These are phyloP conservation scores for Tylopilus sp. DNA, from an alignment of 1,284 basidiomycete genomes.

Conservation along the genomic window DNA sequence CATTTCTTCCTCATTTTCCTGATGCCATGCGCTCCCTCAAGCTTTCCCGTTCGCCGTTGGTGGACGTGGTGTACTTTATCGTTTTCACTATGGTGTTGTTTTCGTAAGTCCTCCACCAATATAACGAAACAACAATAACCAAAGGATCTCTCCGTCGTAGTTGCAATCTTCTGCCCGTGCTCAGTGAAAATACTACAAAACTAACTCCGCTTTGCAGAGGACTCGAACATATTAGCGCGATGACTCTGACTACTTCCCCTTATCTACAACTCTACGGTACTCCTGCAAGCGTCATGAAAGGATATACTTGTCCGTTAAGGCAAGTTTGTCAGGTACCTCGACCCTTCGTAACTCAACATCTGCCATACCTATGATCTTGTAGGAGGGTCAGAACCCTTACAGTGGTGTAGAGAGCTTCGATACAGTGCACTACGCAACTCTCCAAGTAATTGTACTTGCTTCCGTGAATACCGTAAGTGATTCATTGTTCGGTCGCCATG, in stretches of 20 bases:
- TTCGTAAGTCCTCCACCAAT: slow-evolving; percentile 63
- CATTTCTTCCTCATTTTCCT: too few relatives aligned
- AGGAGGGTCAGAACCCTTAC: slow-evolving; percentile 80
- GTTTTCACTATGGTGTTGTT: slow-evolving; percentile 92
- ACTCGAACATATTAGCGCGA: slow-evolving; percentile 73
- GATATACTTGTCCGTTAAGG: slow-evolving; percentile 87
- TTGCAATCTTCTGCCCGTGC: slow-evolving; percentile 64
- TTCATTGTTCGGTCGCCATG: not conserved
- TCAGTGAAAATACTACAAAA: slow-evolving; percentile 61
- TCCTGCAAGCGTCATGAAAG: slow-evolving; percentile 57
- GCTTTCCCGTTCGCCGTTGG: slow-evolving; percentile 87
- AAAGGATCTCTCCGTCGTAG: slow-evolving; percentile 82
- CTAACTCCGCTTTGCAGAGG: slow-evolving; percentile 83
- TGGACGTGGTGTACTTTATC: slow-evolving; percentile 92
- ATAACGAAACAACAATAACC: slow-evolving; percentile 18
- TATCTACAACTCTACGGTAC: slow-evolving; percentile 59
- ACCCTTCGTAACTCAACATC: not conserved
- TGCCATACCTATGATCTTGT: slow-evolving; percentile 9
- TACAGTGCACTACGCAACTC: slow-evolving; percentile 84
- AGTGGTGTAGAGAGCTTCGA: slow-evolving; percentile 87
- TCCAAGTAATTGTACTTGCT: slow-evolving; percentile 91
- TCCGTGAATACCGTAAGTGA: slow-evolving; percentile 78
- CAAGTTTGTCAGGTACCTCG: slow-evolving; percentile 77
- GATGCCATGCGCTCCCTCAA: slow-evolving; percentile 88
- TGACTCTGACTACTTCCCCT: slow-evolving; percentile 57